These are phyloP conservation scores for Hordeum pubiflorum DNA, from an alignment of 202 grass and related monocot species.

Conservation along the genomic window DNA sequence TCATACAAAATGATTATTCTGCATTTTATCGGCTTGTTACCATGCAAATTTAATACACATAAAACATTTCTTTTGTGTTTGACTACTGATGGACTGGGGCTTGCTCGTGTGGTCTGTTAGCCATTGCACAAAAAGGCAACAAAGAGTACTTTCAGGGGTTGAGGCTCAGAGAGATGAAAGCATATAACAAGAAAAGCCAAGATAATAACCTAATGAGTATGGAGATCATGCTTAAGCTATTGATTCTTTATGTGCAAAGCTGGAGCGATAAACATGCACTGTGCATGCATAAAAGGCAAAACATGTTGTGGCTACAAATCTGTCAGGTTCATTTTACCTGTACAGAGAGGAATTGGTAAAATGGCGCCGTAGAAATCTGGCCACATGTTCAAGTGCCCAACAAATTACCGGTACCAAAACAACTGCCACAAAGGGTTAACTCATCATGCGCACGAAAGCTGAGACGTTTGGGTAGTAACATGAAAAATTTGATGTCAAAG, in stretches of 20 bases:
- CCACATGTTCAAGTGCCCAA: slow-evolving; percentile 80
- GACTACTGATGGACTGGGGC: neutral
- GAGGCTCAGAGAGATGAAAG: slow-evolving; percentile 13
- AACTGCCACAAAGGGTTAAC: slow-evolving; percentile 55
- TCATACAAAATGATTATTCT: neutral
- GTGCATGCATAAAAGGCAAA: neutral
- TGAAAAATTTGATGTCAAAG: neutral
- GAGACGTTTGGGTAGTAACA: slow-evolving; percentile 19
- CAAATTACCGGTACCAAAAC: slow-evolving; percentile 82
- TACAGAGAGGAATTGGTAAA: slow-evolving; percentile 72
- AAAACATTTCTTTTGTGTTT: neutral
- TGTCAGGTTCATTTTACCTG: slow-evolving; percentile 47
- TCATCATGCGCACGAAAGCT: slow-evolving; percentile 14
- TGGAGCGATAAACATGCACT: neutral
- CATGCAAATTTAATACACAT: slow-evolving; percentile 3
- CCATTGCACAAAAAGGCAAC: neutral
- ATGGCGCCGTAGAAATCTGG: slow-evolving; percentile 74
- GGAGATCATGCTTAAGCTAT: slow-evolving; percentile 6
- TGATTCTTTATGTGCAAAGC: slow-evolving; percentile 1
- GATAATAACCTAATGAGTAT: neutral
- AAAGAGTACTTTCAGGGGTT: neutral
- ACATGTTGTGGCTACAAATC: slow-evolving; percentile 3
- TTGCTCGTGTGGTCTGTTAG: neutral
- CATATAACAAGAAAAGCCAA: slow-evolving; percentile 2
- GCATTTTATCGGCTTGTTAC: neutral